Conservation (phyloP, 1,284 basidiomycete species). For the Rhodotorula glutinis region DNA sequence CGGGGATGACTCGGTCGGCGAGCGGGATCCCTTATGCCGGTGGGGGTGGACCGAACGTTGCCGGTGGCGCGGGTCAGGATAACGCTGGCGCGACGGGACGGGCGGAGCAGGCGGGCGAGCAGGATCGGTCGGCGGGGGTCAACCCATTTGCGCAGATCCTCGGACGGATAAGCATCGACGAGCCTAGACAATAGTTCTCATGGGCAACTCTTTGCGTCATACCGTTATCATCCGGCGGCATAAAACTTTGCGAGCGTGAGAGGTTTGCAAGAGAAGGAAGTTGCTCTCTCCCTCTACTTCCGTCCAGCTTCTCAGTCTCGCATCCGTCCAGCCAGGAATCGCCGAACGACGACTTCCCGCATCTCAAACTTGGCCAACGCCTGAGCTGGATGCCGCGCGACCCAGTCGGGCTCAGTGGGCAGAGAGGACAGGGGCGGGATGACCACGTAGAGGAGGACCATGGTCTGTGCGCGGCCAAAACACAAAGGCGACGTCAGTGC, state of each 20-base stretch:
- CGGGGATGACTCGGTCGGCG: conserved; percentile 22
- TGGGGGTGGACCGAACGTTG: neutral
- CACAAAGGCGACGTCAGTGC: neutral
- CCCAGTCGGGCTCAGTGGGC: conserved; percentile 46
- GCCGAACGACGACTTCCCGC: conserved; percentile 76
- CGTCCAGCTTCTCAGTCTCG: conserved; percentile 59
- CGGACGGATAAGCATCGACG: conserved; percentile 20
- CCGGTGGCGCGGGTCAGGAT: neutral
- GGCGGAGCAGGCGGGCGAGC: neutral
- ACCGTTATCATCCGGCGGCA: too few relatives aligned
- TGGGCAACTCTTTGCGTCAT: neutral
- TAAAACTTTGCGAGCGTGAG: too few relatives aligned
- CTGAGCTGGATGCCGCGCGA: conserved; percentile 44
- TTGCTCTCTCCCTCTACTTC: too few relatives aligned
- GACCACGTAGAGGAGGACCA: conserved; percentile 83
- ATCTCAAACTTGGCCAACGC: conserved; percentile 63
- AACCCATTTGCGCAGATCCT: conserved; percentile 30
- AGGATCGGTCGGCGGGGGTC: neutral
- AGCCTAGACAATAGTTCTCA: neutral
- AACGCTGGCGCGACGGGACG: neutral
- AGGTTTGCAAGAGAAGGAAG: too few relatives aligned
- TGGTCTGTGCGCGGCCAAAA: conserved; percentile 65
- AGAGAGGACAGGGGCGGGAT: conserved; percentile 66
- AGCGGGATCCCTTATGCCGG: neutral
- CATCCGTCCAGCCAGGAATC: conserved; percentile 90